Evolutionary conservation across 768 basidiomycete species (phyloP).

Genomic region (Boletus rubropictus): DNA sequence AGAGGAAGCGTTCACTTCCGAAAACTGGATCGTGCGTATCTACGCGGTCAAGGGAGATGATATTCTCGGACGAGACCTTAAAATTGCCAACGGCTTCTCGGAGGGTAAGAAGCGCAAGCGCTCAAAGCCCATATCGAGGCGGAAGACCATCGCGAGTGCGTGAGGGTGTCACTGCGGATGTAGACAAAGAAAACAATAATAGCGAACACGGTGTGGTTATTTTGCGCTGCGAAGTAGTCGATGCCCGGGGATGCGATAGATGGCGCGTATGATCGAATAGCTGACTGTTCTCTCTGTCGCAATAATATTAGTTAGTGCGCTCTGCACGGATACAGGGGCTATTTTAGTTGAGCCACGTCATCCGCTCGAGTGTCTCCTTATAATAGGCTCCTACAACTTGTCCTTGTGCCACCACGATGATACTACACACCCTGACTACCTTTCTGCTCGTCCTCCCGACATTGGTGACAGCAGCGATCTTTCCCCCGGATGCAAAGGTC

Average conservation of each 20-base stretch:
- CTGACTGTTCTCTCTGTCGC: background rate
- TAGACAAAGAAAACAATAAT: background rate
- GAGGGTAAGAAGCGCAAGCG: constrained; percentile 88
- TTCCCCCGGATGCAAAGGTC: constrained; percentile 51
- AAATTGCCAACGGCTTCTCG: constrained; percentile 78
- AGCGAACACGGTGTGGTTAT: background rate
- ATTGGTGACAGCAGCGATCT: constrained; percentile 41
- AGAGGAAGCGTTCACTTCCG: constrained; percentile 98
- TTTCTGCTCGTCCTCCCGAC: constrained; percentile 28
- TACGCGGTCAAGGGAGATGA: constrained; percentile 96
- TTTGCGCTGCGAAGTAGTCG: background rate
- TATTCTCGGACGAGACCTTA: constrained; percentile 80
- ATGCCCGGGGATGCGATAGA: background rate
- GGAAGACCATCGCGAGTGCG: constrained; percentile 38
- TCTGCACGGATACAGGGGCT: background rate
- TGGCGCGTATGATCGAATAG: constrained; percentile 4
- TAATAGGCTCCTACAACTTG: too few relatives aligned
- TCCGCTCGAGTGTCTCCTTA: background rate
- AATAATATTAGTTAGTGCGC: too few relatives aligned
- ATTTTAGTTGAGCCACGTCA: constrained; percentile 17
- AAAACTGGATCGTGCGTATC: constrained; percentile 99
- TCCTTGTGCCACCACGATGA: constrained; percentile 18
- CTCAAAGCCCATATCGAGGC: constrained; percentile 58
- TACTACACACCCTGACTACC: constrained; percentile 15
- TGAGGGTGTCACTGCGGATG: constrained; percentile 6